Conservation (phyloP, 108 stramenopile species). For the Nitzschia sp. region DNA sequence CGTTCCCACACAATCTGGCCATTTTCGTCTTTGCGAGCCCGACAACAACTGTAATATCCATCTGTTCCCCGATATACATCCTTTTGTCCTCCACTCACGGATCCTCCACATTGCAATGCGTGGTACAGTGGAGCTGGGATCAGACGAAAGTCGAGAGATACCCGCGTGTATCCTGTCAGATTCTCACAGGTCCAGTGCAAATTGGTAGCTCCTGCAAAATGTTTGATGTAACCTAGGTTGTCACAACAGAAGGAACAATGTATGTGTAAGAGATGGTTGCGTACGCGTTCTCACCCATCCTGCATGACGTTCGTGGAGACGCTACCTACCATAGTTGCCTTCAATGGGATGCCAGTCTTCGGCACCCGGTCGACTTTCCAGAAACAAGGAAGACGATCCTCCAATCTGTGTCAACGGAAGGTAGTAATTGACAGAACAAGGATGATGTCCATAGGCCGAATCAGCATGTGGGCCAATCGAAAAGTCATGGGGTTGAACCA, state of each 20-base stretch:
- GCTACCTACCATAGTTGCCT: slow-evolving; percentile 30
- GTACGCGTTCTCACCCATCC: too few species aligned
- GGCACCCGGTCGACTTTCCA: slow-evolving; percentile 50
- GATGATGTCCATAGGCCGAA: slow-evolving; percentile 64
- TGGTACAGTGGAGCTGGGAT: slow-evolving; percentile 50
- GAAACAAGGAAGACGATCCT: slow-evolving; percentile 49
- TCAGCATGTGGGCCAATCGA: slow-evolving; percentile 75
- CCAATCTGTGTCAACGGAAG: slow-evolving; percentile 52
- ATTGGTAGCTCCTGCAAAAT: slow-evolving; percentile 63
- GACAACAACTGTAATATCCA: slow-evolving; percentile 50
- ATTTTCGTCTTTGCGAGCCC: not conserved
- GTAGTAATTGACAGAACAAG: slow-evolving; percentile 65
- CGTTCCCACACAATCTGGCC: slow-evolving; percentile 16
- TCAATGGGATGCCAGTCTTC: slow-evolving; percentile 68
- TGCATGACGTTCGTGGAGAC: too few species aligned
- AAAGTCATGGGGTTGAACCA: slow-evolving; percentile 62
- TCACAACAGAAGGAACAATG: not conserved
- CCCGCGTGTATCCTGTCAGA: slow-evolving; percentile 47
- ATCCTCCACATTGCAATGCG: slow-evolving; percentile 40
- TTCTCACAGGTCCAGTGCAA: slow-evolving; percentile 72
- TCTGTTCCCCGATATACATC: slow-evolving; percentile 43
- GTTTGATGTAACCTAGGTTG: slow-evolving; percentile 32
- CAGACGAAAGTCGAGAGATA: slow-evolving; percentile 64
- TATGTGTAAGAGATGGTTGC: not conserved
- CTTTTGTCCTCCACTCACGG: slow-evolving; percentile 31